These are phyloP conservation scores for Penicillium chermesinum DNA, from an alignment of 495 filamentous ascomycete species.

Conservation along the genomic window DNA sequence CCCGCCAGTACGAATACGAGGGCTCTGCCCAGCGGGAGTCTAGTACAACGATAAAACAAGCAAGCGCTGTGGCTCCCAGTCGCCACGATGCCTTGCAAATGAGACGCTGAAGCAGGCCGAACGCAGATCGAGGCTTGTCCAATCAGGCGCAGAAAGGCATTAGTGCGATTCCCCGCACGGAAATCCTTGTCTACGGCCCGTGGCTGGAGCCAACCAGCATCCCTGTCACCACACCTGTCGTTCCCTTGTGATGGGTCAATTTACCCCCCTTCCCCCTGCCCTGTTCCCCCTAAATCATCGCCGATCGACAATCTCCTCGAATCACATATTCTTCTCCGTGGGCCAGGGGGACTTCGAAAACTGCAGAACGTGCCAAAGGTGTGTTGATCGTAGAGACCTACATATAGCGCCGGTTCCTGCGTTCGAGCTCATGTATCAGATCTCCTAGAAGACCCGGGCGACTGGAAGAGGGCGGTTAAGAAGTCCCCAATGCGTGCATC, in stretches of 20 bases:
- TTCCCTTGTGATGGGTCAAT: slow-evolving; percentile 10
- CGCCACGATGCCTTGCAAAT: slow-evolving; percentile 2
- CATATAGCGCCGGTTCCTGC: neutral
- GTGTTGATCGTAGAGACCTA: neutral
- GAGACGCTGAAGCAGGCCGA: neutral
- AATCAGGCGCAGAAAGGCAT: neutral
- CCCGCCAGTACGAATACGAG: no score
- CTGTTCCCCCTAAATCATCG: neutral
- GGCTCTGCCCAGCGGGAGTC: no score
- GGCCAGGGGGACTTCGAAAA: neutral
- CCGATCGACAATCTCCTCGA: no score
- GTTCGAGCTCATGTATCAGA: slow-evolving; percentile 1
- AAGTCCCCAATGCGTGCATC: slow-evolving; percentile 14
- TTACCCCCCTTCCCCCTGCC: neutral
- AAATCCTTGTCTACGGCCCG: slow-evolving; percentile 8
- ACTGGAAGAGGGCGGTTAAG: neutral
- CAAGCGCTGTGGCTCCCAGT: neutral
- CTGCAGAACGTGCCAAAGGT: no score
- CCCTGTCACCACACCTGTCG: slow-evolving; percentile 2
- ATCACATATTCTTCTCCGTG: no score
- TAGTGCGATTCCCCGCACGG: slow-evolving; percentile 2
- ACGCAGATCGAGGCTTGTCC: neutral
- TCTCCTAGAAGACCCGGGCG: neutral
- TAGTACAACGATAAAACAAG: no score
- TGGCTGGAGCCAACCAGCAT: slow-evolving; percentile 12